Base-by-base conservation (phyloP, 257 asterid species). In the Solanum bulbocastanum region DNA sequence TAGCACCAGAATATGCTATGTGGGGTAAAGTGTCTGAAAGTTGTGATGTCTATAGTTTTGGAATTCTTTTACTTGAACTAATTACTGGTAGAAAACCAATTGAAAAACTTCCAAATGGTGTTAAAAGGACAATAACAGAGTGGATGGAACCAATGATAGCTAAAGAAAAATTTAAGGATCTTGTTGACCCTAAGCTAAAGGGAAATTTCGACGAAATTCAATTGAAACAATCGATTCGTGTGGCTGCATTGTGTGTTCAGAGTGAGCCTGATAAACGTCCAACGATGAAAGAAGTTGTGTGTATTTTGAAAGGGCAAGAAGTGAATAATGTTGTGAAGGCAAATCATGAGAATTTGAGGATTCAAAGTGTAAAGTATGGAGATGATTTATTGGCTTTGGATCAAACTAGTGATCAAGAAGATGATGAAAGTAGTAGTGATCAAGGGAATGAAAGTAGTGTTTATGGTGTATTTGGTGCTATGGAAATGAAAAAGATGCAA, bases 1-100 rank as follows among this genome's bases (percentile, higher is more conserved):
- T 96, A 37, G 98, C 98, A 6, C 98, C 98, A 1, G 98, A 96
- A 83, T 96, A 96, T 32, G 98, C 97, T 9, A 96, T 96, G 98
- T 94, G 96, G 98, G 98, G 98, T 6, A 96, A 96, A 68, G 98
- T 94, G 1, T 94, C 98, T 2, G 98, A 94, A 82, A 92, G 96
- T 49, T 96, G 98, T 22, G 98, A 96, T 39, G 97, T 96, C 1
- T 96, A 94, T 76, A 96, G 98, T 33, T 96, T 93, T 49, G 98
- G 98, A 1, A 93, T 96, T 32, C 94, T 96, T 0, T 76, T 96
- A 0, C 92, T 96, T 1, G 98, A 96, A 44, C 74, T 94, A 3
- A 91, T 94, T 42, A 95, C 98, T 0, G 98, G 96, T 1, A 69
- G 97, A 86, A 95, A 94, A 85, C 98, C 98, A 1, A 94, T 95